Conservation (phyloP, 2,329 filamentous ascomycete species). For the Colletotrichum sojae region DNA sequence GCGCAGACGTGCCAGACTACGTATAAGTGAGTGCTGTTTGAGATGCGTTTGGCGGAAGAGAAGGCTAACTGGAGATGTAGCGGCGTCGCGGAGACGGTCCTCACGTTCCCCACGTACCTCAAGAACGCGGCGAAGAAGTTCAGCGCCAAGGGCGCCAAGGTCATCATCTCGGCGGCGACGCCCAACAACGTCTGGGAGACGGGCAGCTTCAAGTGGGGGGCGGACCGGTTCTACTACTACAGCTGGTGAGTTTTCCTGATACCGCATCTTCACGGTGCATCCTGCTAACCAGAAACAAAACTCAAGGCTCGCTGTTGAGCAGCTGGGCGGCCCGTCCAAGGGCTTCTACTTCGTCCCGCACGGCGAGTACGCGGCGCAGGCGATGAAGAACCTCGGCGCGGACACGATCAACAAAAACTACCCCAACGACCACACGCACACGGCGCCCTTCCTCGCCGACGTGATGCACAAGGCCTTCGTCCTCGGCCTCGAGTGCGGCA, state of each 20-base stretch:
- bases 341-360: slow-evolving; percentile 72
- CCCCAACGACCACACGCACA: slow-evolving; percentile 75
- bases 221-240: slow-evolving; percentile 71
- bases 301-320: slow-evolving; percentile 50
- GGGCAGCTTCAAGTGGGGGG: slow-evolving; percentile 63
- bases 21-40: slow-evolving; percentile 54
- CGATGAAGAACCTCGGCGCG: slow-evolving; percentile 65
- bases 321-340: slow-evolving; percentile 51
- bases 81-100: slow-evolving; percentile 66
- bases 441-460: slow-evolving; percentile 68
- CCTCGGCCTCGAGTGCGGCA: slow-evolving; percentile 65
- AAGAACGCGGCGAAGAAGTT: slow-evolving; percentile 69
- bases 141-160: slow-evolving; percentile 70
- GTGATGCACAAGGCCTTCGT: slow-evolving; percentile 71
- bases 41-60: not conserved
- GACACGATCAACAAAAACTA: slow-evolving; percentile 66
- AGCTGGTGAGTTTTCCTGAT: slow-evolving; percentile 53
- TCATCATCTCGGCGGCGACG: slow-evolving; percentile 71
- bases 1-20: slow-evolving; percentile 66
- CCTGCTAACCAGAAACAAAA: not conserved
- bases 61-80: slow-evolving; percentile 32
- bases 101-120: slow-evolving; percentile 73
- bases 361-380: slow-evolving; percentile 69
- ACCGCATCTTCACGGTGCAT: not conserved
- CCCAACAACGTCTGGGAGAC: slow-evolving; percentile 72